phyloP scores from a whole-genome alignment of 2,329 filamentous ascomycete genomes.

The Fusarium setosum region DNA sequence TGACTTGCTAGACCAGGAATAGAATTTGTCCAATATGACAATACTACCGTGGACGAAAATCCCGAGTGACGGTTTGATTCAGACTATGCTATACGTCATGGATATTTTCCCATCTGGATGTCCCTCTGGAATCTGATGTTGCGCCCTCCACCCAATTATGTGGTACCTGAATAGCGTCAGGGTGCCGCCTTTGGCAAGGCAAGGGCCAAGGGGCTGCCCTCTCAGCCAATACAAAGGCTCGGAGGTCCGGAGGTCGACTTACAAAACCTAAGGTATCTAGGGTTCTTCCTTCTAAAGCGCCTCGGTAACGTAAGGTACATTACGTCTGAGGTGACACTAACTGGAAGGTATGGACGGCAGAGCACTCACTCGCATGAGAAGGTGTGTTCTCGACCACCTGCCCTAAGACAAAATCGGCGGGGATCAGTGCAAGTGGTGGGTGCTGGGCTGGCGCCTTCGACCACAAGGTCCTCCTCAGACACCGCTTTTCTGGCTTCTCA shows the following conservation, averaged over 20 bases:
- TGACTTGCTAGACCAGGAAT: not conserved
- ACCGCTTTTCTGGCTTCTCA: constrained; percentile 5
- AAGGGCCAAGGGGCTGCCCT: not conserved
- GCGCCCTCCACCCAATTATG: not conserved
- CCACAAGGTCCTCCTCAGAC: too few species aligned
- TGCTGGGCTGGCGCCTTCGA: too few species aligned
- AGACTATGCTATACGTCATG: not conserved
- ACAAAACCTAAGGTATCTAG: not conserved
- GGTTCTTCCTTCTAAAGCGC: not conserved
- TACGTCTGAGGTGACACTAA: not conserved
- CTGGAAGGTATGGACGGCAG: not conserved
- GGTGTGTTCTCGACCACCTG: not conserved
- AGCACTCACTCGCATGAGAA: constrained; percentile 2
- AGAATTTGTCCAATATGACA: not conserved
- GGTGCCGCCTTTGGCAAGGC: not conserved
- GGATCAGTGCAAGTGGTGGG: too few species aligned
- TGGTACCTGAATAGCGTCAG: too few species aligned
- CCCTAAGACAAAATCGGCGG: not conserved
- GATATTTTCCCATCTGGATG: not conserved
- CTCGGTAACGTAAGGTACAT: constrained; percentile 8
- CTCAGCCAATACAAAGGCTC: not conserved
- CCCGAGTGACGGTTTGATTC: not conserved
- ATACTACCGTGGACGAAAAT: not conserved
- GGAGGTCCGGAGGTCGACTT: not conserved
- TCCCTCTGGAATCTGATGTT: not conserved